A percentile compares a stretch with the other conserved stretches of the same genome.
Evolutionary conservation across 306 rosid species (phyloP).

Genomic region (Dryas drummondii): DNA sequence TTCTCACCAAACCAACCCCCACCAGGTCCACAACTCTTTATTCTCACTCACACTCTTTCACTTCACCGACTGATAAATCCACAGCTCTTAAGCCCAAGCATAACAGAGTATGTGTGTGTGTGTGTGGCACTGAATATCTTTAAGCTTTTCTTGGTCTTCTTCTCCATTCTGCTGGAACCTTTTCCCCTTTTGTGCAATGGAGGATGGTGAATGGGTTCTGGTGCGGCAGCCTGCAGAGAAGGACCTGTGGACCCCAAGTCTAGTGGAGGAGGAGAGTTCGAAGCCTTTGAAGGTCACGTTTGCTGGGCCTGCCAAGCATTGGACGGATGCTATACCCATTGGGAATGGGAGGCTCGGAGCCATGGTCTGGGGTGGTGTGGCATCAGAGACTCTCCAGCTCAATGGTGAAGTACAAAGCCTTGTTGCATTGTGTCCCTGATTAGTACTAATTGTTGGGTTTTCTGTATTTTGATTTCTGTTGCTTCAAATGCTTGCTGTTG

Average conservation of each 20-base stretch:
- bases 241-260: conserved; percentile 57
- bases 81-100: conserved; percentile 15
- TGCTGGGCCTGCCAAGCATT: conserved; percentile 58
- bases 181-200: conserved; percentile 25
- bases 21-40: neutral
- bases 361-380: conserved; percentile 89
- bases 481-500: neutral
- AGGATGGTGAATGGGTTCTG: conserved; percentile 51
- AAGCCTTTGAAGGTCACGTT: conserved; percentile 69
- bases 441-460: neutral
- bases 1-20: neutral
- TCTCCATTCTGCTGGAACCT: neutral
- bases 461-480: neutral
- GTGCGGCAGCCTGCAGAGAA: conserved; percentile 44
- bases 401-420: conserved; percentile 48
- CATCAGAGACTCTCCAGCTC: conserved; percentile 73
- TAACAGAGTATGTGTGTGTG: neutral
- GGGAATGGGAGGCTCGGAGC: conserved; percentile 97
- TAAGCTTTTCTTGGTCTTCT: neutral
- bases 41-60: neutral
- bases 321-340: conserved; percentile 89
- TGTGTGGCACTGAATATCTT: neutral
- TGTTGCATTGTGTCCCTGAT: conserved; percentile 4
- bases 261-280: conserved; percentile 28
- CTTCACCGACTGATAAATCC: neutral